These are phyloP conservation scores for Zelopaecilomyces penicillatus DNA, from an alignment of 2,329 filamentous ascomycete genomes.

Conservation along the genomic window DNA sequence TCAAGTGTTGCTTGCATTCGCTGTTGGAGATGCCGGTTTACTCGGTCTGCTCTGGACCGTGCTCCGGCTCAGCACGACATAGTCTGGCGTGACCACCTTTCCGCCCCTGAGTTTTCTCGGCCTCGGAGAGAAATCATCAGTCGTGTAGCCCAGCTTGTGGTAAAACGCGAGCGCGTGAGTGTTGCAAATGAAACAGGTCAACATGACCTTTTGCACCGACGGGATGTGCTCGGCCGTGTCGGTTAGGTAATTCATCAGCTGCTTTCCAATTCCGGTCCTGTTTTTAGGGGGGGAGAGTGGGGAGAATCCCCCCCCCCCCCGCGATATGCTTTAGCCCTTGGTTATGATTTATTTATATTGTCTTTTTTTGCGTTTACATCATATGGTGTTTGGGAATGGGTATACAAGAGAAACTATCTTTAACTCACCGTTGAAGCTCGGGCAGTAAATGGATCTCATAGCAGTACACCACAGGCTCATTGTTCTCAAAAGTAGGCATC, in stretches of 20 bases:
- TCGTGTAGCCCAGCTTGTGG: slow-evolving; percentile 46
- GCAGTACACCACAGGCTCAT: slow-evolving; percentile 61
- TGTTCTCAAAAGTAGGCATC: slow-evolving; percentile 63
- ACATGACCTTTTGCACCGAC: slow-evolving; percentile 58
- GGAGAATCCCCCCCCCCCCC: too few species aligned
- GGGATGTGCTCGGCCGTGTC: slow-evolving; percentile 44
- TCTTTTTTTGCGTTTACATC: neutral
- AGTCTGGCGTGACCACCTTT: slow-evolving; percentile 46
- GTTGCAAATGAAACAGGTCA: slow-evolving; percentile 64
- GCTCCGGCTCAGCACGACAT: slow-evolving; percentile 50
- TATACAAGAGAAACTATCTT: too few species aligned
- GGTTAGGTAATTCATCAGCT: slow-evolving; percentile 50
- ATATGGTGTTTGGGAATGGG: too few species aligned
- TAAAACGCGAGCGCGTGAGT: slow-evolving; percentile 51
- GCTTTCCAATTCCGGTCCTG: slow-evolving; percentile 54
- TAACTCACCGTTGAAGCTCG: slow-evolving; percentile 43
- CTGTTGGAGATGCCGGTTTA: neutral
- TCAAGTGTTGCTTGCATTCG: too few species aligned
- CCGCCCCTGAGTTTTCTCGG: slow-evolving; percentile 46
- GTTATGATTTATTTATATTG: slow-evolving; percentile 1
- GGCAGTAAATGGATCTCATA: slow-evolving; percentile 67
- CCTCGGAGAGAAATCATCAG: slow-evolving; percentile 47
- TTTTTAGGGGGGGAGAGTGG: neutral
- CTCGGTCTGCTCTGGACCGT: slow-evolving; percentile 20
- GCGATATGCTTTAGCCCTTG: too few species aligned